Percentiles rank a stretch among this genome's conserved stretches.
These are phyloP conservation scores for Chytridium lagenaria DNA, from an alignment of 371 early-diverging fungal species.

Conservation along the genomic window DNA sequence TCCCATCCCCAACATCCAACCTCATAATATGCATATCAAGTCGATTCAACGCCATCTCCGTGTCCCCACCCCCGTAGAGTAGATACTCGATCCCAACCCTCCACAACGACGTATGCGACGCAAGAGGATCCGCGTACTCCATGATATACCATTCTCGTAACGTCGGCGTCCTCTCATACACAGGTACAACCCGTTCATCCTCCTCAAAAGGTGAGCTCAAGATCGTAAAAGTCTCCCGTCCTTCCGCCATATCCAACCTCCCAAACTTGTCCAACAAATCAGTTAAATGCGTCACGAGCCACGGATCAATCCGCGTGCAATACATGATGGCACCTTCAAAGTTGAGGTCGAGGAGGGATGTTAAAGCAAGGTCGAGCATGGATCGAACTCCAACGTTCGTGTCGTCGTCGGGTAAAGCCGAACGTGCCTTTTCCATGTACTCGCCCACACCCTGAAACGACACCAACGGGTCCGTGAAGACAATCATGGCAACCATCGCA, in stretches of 20 bases:
- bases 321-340: background rate
- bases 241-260: conserved; percentile 14
- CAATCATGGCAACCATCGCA: conserved; percentile 4
- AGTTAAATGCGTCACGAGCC: conserved; percentile 18
- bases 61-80: background rate
- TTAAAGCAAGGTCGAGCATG: background rate
- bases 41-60: background rate
- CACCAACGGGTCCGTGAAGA: background rate
- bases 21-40: background rate
- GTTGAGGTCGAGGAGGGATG: background rate
- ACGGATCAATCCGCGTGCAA: conserved; percentile 11
- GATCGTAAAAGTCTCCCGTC: conserved; percentile 1
- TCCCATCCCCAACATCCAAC: background rate
- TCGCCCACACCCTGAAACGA: background rate
- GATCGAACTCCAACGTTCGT: background rate
- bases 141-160: conserved; percentile 15
- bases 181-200: background rate
- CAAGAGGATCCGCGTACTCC: conserved; percentile 6
- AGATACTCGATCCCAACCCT: conserved; percentile 11
- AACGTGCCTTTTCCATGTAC: background rate
- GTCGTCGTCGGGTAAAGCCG: background rate
- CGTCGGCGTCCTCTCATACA: background rate
- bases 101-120: background rate
- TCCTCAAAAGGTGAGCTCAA: background rate
- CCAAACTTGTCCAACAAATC: conserved; percentile 21